Percentiles rank a stretch among this genome's conserved stretches.
phyloP scores from a whole-genome alignment of 2,329 filamentous ascomycete genomes.

The Exophiala mesophila region DNA sequence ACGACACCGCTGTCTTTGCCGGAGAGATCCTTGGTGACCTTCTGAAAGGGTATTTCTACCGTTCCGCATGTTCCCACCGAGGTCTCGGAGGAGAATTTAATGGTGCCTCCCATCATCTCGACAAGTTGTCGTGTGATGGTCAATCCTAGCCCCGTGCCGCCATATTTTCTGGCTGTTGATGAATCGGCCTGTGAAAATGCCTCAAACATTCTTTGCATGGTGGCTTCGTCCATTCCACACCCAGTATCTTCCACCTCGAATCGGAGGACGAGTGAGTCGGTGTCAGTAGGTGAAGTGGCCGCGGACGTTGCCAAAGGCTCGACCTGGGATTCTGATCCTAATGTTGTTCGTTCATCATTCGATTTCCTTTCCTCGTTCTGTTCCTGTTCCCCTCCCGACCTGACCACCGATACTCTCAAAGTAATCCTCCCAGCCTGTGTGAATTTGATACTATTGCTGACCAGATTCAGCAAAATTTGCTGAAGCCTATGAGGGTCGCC shows the following conservation, averaged over 20 bases:
- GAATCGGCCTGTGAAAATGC: constrained; percentile 91
- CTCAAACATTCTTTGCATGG: constrained; percentile 75
- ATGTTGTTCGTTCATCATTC: not conserved
- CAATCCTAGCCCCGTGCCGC: constrained; percentile 82
- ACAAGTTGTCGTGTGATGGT: constrained; percentile 95
- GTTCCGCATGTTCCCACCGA: constrained; percentile 52
- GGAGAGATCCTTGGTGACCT: not conserved
- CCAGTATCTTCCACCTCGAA: constrained; percentile 27
- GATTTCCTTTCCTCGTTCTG: constrained; percentile 14
- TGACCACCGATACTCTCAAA: constrained; percentile 35
- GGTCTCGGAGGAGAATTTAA: constrained; percentile 73
- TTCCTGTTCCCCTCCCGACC: no score
- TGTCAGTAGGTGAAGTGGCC: constrained; percentile 11
- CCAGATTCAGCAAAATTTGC: constrained; percentile 92
- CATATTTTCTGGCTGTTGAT: constrained; percentile 84
- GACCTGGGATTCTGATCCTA: constrained; percentile 26
- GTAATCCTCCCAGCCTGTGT: constrained; percentile 94
- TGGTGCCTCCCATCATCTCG: constrained; percentile 83
- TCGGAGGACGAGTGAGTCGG: constrained; percentile 27
- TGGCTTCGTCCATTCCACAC: constrained; percentile 3
- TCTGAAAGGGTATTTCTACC: not conserved
- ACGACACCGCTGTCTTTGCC: not conserved
- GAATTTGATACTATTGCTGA: constrained; percentile 97
- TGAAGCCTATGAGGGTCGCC: constrained; percentile 92
- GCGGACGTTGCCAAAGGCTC: constrained; percentile 25